Base-by-base conservation (phyloP, 2,329 filamentous ascomycete species). In the Aspergillus tamarii region DNA sequence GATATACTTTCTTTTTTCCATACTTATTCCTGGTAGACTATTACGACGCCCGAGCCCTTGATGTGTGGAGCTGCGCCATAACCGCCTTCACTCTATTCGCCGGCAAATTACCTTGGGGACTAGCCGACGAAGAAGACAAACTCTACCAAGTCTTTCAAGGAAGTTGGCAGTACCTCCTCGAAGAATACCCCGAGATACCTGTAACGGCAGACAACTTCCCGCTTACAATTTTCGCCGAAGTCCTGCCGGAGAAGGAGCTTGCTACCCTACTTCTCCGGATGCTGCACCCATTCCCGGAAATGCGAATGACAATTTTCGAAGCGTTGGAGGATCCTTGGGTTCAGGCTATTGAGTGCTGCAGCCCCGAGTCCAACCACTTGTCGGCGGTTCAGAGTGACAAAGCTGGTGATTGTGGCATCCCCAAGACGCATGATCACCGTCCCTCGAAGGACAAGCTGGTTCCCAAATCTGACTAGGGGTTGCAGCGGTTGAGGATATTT, bases 31-130 rank as follows among this genome's bases (percentile, higher is more conserved):
- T 34, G 59, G 23, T 62, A 83, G 82, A 80, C 23, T 77, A 82
- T 46, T 90, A 90, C 72, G 93, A 96, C 73, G 90, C 93, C 1
- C 88, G 92, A 53, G 87, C 89, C 4, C 82, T 96, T 14, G 93
- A 97, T 73, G 90, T 96, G 14, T 97, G 93, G 93, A 90, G 91
- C 60, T 90, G 90, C 57, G 93, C 89, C 28, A 89, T 96, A 62
- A 90, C 95, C 68, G 94, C 92, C 84, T 81, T 96, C 63, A 89
- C 90, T 66, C 86, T 96, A 67, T 87, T 87, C 45, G 91, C 91
- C 72, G 86, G 34, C 34, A 16, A 16, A 7, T 14, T 36, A 16
- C 86, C 94, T 9, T 96, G 93, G 93, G 83, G 57, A 87, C 87
- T 66, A 91, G 92, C 1, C 86, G 87, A 63, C 14, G 6, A 7